Conservation (phyloP, 148 eudicot species). For the Vaccinium myrtillus region DNA sequence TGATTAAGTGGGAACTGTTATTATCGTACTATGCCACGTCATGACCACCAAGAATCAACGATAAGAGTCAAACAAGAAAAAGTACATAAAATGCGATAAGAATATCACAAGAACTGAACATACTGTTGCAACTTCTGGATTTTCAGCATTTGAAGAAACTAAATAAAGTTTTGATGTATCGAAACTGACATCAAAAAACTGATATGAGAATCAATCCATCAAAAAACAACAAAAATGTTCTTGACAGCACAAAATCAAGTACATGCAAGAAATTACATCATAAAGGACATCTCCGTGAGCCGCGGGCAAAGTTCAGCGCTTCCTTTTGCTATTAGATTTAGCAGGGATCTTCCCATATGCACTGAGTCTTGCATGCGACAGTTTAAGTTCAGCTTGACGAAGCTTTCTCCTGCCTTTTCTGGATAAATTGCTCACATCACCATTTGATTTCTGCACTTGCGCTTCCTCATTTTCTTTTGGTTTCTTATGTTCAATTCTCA, state of each 20-base stretch:
- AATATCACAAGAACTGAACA: constrained; percentile 2
- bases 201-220: neutral
- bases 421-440: constrained; percentile 38
- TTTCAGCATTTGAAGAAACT: neutral
- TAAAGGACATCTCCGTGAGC: neutral
- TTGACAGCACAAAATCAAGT: neutral
- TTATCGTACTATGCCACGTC: neutral
- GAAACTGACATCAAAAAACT: neutral
- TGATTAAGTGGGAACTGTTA: no score
- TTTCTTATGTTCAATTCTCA: constrained; percentile 21
- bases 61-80: neutral
- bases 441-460: constrained; percentile 28
- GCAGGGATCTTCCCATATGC: constrained; percentile 62
- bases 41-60: neutral
- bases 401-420: constrained; percentile 52
- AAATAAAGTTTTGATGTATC: neutral
- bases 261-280: constrained; percentile 10
- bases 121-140: neutral
- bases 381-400: constrained; percentile 38
- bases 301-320: constrained; percentile 25
- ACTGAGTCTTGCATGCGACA: constrained; percentile 40
- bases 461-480: constrained; percentile 22
- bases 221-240: no score
- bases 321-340: constrained; percentile 52
- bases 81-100: neutral